These are phyloP conservation scores for Yamadazyma akitaensis DNA, from an alignment of 805 yeast species.

Conservation along the genomic window DNA sequence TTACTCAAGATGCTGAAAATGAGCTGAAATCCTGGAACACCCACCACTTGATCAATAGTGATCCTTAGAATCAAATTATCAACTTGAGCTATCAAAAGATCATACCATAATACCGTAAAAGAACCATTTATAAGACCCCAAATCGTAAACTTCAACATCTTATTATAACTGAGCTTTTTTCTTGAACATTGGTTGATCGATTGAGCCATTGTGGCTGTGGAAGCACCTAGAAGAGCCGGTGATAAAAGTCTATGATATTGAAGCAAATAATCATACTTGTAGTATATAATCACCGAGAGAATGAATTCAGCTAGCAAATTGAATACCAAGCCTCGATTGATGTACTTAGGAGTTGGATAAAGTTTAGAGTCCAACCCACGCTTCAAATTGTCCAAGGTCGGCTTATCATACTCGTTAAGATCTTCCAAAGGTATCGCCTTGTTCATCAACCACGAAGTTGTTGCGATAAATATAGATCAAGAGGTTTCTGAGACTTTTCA, in stretches of 20 bases:
- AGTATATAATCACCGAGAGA: conserved; percentile 25
- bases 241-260: conserved; percentile 27
- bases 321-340: conserved; percentile 17
- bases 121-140: conserved; percentile 65
- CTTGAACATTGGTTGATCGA: conserved; percentile 35
- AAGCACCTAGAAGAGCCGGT: conserved; percentile 36
- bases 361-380: conserved; percentile 15
- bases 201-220: conserved; percentile 42
- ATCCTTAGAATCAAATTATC: conserved; percentile 39
- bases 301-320: conserved; percentile 25
- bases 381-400: conserved; percentile 9
- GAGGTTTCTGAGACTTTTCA: neutral
- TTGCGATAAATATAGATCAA: conserved; percentile 1
- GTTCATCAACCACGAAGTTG: conserved; percentile 8
- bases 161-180: conserved; percentile 28
- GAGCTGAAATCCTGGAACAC: conserved; percentile 53
- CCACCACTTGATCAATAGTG: conserved; percentile 51
- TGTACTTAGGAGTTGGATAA: conserved; percentile 13
- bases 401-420: conserved; percentile 2
- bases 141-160: conserved; percentile 44
- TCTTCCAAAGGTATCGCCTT: conserved; percentile 10
- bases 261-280: conserved; percentile 25
- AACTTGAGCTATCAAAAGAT: conserved; percentile 36
- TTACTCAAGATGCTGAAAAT: conserved; percentile 46
- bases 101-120: conserved; percentile 55